phyloP scores from a whole-genome alignment of 2,329 filamentous ascomycete species.

The Trichoderma sp. region DNA sequence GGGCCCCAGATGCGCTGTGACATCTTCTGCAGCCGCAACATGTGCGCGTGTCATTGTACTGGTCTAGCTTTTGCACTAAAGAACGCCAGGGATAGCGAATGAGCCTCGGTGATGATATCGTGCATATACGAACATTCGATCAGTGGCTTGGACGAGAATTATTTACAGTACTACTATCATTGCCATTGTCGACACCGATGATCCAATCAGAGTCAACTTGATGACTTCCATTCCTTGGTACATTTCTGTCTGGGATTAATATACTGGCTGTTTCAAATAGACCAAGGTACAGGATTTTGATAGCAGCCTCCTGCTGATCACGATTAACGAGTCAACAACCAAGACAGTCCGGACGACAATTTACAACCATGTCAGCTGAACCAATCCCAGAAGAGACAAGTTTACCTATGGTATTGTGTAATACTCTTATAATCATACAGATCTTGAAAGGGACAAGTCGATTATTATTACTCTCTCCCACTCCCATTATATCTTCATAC shows the following conservation, averaged over 20 bases:
- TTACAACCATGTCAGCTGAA: background rate
- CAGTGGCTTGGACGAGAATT: background rate
- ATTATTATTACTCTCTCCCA: too few species aligned
- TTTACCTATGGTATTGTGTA: too few species aligned
- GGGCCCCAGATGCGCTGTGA: conserved; percentile 6
- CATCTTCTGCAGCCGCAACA: conserved; percentile 3
- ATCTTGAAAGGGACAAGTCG: background rate
- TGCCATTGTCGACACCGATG: background rate
- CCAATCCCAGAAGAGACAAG: background rate
- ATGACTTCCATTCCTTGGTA: background rate
- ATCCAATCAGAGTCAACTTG: background rate
- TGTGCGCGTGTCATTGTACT: background rate
- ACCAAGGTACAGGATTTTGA: background rate
- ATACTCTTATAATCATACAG: background rate
- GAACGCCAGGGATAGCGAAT: background rate
- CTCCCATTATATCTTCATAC: too few species aligned
- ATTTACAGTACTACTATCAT: background rate
- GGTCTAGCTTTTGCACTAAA: background rate
- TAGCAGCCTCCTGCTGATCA: background rate
- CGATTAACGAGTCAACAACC: background rate
- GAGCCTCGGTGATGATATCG: background rate
- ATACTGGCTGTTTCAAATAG: background rate
- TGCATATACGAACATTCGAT: background rate
- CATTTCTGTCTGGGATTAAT: background rate
- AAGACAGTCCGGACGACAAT: background rate